phyloP scores from a whole-genome alignment of 1,284 basidiomycete genomes.

The Anthracocystis setariae region DNA sequence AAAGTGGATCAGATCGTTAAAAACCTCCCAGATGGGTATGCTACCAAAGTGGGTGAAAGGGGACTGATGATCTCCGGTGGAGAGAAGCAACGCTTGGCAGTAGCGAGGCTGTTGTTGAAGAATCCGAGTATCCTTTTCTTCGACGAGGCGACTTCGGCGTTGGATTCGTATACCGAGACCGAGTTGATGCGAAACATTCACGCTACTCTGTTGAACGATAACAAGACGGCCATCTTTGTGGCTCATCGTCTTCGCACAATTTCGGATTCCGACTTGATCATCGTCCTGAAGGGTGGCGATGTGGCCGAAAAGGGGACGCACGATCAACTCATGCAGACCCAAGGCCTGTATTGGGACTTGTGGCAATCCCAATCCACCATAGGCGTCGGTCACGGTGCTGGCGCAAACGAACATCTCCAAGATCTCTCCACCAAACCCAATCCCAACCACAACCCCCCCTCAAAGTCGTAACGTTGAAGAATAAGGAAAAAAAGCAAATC shows the following conservation, averaged over 20 bases:
- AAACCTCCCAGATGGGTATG: constrained; percentile 84
- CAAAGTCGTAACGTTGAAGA: not conserved
- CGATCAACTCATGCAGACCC: constrained; percentile 42
- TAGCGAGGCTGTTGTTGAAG: constrained; percentile 90
- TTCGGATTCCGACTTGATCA: constrained; percentile 75
- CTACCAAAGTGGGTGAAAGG: constrained; percentile 91
- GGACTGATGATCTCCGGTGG: constrained; percentile 98
- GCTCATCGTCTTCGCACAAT: constrained; percentile 81
- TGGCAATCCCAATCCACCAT: constrained; percentile 57
- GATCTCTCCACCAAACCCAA: constrained; percentile 24
- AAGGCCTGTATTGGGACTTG: constrained; percentile 62
- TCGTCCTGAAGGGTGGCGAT: constrained; percentile 58
- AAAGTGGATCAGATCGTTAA: constrained; percentile 85
- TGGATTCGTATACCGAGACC: constrained; percentile 92
- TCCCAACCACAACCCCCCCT: not conserved
- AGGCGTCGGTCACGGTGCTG: constrained; percentile 51
- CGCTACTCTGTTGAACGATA: constrained; percentile 77
- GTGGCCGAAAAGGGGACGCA: constrained; percentile 62
- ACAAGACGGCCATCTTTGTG: constrained; percentile 87
- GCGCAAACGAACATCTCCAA: constrained; percentile 40
- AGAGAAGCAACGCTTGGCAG: constrained; percentile 94
- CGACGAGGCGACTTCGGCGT: constrained; percentile 96
- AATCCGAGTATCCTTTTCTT: constrained; percentile 96
- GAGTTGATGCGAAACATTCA: constrained; percentile 97
- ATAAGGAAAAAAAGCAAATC: not conserved